Conservation (phyloP, 2,329 filamentous ascomycete genomes). For the Coniochaeta sp. region DNA sequence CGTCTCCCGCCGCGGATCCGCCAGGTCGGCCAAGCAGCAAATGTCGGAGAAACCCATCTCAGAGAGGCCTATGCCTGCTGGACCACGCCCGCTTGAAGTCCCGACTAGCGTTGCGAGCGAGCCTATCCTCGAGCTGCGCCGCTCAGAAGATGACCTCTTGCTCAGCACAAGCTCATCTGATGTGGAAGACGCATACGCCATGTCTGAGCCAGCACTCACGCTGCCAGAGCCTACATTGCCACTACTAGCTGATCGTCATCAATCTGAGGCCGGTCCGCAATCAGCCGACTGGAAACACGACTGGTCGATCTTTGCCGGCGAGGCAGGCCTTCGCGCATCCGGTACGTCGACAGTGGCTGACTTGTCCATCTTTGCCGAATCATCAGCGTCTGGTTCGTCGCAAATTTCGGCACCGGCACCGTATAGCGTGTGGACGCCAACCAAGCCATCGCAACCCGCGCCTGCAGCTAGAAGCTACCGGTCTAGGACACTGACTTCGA, state of each 20-base stretch:
- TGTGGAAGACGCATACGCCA: not conserved
- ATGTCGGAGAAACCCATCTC: not conserved
- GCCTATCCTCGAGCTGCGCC: not conserved
- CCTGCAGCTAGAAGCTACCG: not conserved
- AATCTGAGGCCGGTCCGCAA: not conserved
- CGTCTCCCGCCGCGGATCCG: constrained; percentile 4
- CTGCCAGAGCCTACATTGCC: not conserved
- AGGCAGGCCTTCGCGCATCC: not conserved
- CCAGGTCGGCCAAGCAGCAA: not conserved
- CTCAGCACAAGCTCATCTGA: not conserved
- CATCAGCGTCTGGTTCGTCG: not conserved
- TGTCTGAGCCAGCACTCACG: not conserved
- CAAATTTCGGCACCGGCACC: not conserved
- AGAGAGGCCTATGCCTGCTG: not conserved
- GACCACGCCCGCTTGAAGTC: not conserved
- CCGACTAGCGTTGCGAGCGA: not conserved
- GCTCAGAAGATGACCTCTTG: not conserved
- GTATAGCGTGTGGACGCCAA: not conserved
- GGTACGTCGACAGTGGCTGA: not conserved
- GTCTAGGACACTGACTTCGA: not conserved
- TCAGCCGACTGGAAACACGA: not conserved
- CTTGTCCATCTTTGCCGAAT: not conserved
- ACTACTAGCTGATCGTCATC: not conserved
- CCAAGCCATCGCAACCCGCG: not conserved
- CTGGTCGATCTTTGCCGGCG: constrained; percentile 1